Conservation (phyloP, 805 yeast species). For the Saccharomycopsis vini region DNA sequence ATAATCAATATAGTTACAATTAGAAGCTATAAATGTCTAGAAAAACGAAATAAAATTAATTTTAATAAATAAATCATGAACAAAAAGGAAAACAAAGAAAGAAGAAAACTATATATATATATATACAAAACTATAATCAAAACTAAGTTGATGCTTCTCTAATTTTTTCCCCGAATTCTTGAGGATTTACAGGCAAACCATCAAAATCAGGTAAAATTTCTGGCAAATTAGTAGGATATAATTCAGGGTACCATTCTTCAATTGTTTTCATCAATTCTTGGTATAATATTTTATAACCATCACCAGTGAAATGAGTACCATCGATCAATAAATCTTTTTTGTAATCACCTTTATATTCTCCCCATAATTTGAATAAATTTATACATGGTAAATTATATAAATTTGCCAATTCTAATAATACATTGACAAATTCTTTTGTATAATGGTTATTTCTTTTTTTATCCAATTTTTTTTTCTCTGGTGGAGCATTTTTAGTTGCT, state of each 20-base stretch:
- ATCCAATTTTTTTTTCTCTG: slow-evolving; percentile 32
- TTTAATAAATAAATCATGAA: background rate
- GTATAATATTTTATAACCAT: slow-evolving; percentile 43
- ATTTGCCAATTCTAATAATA: slow-evolving; percentile 36
- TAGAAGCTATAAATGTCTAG: too few relatives aligned
- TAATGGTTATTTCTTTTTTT: slow-evolving; percentile 36
- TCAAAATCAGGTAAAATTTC: slow-evolving; percentile 26
- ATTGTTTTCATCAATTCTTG: slow-evolving; percentile 35
- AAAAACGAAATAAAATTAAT: too few relatives aligned
- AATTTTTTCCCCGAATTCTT: background rate
- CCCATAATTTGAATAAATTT: slow-evolving; percentile 41
- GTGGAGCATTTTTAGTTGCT: slow-evolving; percentile 29
- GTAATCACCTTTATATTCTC: slow-evolving; percentile 28
- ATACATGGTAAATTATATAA: slow-evolving; percentile 45
- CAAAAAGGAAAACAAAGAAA: background rate
- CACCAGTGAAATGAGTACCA: slow-evolving; percentile 54
- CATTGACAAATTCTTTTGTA: slow-evolving; percentile 43
- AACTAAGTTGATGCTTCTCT: background rate
- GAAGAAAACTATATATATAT: background rate
- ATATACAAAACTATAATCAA: background rate
- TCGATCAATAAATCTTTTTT: slow-evolving; percentile 37
- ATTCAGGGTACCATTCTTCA: slow-evolving; percentile 37
- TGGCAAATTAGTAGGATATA: slow-evolving; percentile 33
- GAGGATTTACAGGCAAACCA: background rate
- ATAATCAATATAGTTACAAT: too few relatives aligned